Base-by-base conservation (phyloP, 768 basidiomycete species). In the Panellus pusillus region DNA sequence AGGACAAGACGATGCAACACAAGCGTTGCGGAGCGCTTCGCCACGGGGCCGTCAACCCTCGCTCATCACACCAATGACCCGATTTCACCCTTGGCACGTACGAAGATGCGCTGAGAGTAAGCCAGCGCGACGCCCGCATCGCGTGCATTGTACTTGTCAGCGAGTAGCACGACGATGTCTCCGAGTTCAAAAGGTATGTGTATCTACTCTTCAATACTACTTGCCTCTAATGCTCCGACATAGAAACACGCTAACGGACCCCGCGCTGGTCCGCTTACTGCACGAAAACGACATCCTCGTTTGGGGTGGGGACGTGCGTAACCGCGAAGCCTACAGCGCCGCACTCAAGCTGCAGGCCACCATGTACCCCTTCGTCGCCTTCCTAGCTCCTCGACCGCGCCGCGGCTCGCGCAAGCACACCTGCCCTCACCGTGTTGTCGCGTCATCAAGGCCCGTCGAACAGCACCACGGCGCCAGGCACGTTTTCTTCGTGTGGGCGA, bases 331-430 rank as follows among this genome's bases (percentile, higher is more conserved):
- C 5, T 93, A 93, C 81, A 74, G 72, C 76, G 89, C 73, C 27
- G 52, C 44, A 9, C 43, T 53, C 27, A 91, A 89, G 66, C 74
- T 98, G 1, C 85, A 91, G 64, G 87, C 87, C 2, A 93, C 94
- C 1, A 93, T 93, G 0, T 97, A 89, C 63, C 97, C 96, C 0
- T 95, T 95, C 57, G 78, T 99, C 44, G 91, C 91, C 1, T 99
- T 98, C 69, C 68, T 97, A 44, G 87, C 94, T 1, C 81, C 96
- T 43, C 91, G 98, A 65, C 86, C 91, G 0, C 80, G 80, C 15
- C 81, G 82, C 28, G 75, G 69, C 18, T 66, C 75, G 12, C 60
- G 66, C 0, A 47, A 62, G 66, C 28, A 63, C 70, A 0, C 80
- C 89, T 0, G 70, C 77, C 2, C 75, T 98, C 12, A 91, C 91